Evolutionary conservation across 1,284 basidiomycete genomes (phyloP).

Genomic region (Cryptococcus hybrid): DNA sequence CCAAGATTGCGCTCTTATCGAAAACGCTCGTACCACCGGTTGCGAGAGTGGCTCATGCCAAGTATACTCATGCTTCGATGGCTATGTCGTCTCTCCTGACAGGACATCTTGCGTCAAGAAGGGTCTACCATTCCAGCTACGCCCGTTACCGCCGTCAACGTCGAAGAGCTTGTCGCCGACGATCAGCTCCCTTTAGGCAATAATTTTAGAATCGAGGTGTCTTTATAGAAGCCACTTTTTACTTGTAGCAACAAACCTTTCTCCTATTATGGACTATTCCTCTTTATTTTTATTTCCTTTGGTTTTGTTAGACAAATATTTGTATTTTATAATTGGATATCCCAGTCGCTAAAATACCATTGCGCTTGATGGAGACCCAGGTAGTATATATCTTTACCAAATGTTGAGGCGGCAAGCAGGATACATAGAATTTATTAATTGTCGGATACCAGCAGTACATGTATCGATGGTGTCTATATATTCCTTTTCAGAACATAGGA

Average conservation of each 20-base stretch:
- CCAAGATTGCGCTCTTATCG: slow-evolving; percentile 49
- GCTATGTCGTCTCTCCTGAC: slow-evolving; percentile 45
- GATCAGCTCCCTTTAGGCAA: slow-evolving; percentile 7
- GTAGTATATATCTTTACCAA: no score
- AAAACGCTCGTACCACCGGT: slow-evolving; percentile 43
- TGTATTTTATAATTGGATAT: neutral
- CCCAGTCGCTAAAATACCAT: slow-evolving; percentile 14
- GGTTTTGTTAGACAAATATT: neutral
- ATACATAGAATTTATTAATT: no score
- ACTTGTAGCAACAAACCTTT: neutral
- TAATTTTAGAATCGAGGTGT: neutral
- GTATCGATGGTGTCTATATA: no score
- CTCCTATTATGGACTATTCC: neutral
- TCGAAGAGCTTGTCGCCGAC: slow-evolving; percentile 7
- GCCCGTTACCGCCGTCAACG: slow-evolving; percentile 28
- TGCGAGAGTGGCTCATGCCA: slow-evolving; percentile 43
- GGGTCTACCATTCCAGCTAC: slow-evolving; percentile 31
- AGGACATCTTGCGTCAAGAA: slow-evolving; percentile 39
- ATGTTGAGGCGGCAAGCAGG: no score
- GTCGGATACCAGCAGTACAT: no score
- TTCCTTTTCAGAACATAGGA: no score
- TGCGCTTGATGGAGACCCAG: no score
- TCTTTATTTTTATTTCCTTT: neutral
- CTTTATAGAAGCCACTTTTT: neutral
- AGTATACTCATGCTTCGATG: slow-evolving; percentile 47